Conservation (phyloP, 2,329 filamentous ascomycete genomes). For the Blastomyces percursus region DNA sequence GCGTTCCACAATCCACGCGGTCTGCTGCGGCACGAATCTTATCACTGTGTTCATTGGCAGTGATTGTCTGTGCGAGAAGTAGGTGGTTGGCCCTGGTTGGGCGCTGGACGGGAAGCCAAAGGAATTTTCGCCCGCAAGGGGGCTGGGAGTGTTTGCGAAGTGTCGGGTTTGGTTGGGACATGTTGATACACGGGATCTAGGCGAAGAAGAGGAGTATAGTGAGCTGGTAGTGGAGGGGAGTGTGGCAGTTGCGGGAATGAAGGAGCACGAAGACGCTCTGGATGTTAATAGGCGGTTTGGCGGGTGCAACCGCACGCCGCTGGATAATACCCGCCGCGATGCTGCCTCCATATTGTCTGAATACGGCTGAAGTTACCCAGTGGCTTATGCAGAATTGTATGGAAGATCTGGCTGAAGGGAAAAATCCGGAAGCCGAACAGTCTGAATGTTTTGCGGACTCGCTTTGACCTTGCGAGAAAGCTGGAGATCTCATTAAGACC, state of each 20-base stretch:
- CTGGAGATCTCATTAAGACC: background rate
- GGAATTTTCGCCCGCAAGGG: slow-evolving; percentile 24
- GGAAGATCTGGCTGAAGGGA: background rate
- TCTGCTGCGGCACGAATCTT: slow-evolving; percentile 98
- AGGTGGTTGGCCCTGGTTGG: slow-evolving; percentile 49
- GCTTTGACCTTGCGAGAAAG: background rate
- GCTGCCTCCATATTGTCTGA: slow-evolving; percentile 26
- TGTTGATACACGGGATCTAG: slow-evolving; percentile 11
- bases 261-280: background rate
- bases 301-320: slow-evolving; percentile 24
- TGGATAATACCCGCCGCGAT: slow-evolving; percentile 23
- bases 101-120: slow-evolving; percentile 23
- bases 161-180: slow-evolving; percentile 12
- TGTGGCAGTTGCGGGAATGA: background rate
- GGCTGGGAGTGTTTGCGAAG: slow-evolving; percentile 23
- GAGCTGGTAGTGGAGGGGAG: slow-evolving; percentile 9
- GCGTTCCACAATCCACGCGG: slow-evolving; percentile 97
- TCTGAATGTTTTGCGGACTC: background rate
- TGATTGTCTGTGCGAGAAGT: slow-evolving; percentile 56
- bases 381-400: background rate
- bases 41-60: slow-evolving; percentile 89
- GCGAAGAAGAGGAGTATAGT: slow-evolving; percentile 19
- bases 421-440: background rate
- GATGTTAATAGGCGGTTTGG: slow-evolving; percentile 6
- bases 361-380: background rate